Evolutionary conservation across 169 alveolate species (phyloP), one percentile per base, ranked within the genome.

Genomic region (Theileria parva): DNA sequence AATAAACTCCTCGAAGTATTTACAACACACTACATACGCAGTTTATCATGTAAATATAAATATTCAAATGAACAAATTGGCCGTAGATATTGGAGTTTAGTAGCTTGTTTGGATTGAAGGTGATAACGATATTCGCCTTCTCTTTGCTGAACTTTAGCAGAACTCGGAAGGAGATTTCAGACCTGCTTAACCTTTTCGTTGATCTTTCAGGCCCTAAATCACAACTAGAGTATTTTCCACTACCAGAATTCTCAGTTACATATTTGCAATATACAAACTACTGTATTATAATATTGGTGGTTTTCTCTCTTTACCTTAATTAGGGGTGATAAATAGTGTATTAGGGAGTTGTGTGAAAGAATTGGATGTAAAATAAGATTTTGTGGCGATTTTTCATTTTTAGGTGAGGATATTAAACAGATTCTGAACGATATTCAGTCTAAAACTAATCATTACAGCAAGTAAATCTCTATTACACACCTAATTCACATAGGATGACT

Each of bases 131-230:
- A 50, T 95, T 87, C 76, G 95, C 94, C 51, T 89, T 95, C 60
- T 95, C 97, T 23, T 78, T 93, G 25, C 86, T 84, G 39, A 95
- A 95, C 89, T 95, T 91, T 89, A 81, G 86, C 37, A 81, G 97
- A 48, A 69, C 77, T 34, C 73, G 30, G 27, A 44, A 13, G 39
- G 88, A 81, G 60, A 70, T 86, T 11, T 0, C 44, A 48, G 77
- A 81, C 37, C 44, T 81, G n/a, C 69, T 79, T 21, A 27, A 72
- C 23, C 21, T 85, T 15, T 66, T 76, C 44, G 37, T 37, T 17
- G 72, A 77, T 0, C 25, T 74, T 2, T 69, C 66, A n/a, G 44
- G 30, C 12, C 23, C 34, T 2, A 63, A 61, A 19, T 51, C 66
- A 3, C 25, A 63, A 7, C 59, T 75, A 32, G 57, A 66, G 87